Conservation (phyloP, 2,329 filamentous ascomycete genomes). For the Xylariaceae sp. region DNA sequence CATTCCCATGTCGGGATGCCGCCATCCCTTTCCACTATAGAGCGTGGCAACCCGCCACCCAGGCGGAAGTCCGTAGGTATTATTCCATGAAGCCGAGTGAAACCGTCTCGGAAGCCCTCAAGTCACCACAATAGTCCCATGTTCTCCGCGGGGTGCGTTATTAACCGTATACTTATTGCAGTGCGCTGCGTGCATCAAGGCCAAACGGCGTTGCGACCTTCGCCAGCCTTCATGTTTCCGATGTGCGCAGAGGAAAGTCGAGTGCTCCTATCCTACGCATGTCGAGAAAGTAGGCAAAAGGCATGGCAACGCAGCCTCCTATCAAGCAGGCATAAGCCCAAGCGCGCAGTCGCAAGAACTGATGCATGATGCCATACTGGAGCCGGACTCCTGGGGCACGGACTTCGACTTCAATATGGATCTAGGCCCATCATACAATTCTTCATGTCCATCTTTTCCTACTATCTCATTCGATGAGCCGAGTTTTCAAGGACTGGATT, state of each 20-base stretch:
- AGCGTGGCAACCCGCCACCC: conserved; percentile 22
- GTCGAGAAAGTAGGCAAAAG: neutral
- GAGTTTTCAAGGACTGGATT: conserved; percentile 3
- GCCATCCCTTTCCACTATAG: conserved; percentile 18
- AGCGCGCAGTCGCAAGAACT: conserved; percentile 1
- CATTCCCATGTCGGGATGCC: conserved; percentile 1
- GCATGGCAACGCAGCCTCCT: neutral
- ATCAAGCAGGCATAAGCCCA: neutral
- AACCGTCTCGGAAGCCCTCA: neutral
- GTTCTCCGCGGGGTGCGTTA: too few relatives aligned
- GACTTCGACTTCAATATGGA: conserved; percentile 18
- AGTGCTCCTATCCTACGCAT: conserved; percentile 16
- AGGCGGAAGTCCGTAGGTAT: conserved; percentile 23
- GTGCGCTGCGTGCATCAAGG: conserved; percentile 23
- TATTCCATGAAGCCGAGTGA: neutral
- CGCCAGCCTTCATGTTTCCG: conserved; percentile 22
- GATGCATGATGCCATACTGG: neutral
- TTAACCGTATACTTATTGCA: conserved; percentile 1
- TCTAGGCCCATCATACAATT: conserved; percentile 2
- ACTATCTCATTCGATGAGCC: conserved; percentile 12
- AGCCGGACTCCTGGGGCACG: conserved; percentile 13
- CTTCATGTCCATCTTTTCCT: conserved; percentile 7
- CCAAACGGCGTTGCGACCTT: conserved; percentile 22
- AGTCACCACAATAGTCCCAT: neutral
- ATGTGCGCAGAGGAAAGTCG: conserved; percentile 20